Base-by-base conservation (phyloP, 768 basidiomycete genomes). In the Macrocybe gigantea region DNA sequence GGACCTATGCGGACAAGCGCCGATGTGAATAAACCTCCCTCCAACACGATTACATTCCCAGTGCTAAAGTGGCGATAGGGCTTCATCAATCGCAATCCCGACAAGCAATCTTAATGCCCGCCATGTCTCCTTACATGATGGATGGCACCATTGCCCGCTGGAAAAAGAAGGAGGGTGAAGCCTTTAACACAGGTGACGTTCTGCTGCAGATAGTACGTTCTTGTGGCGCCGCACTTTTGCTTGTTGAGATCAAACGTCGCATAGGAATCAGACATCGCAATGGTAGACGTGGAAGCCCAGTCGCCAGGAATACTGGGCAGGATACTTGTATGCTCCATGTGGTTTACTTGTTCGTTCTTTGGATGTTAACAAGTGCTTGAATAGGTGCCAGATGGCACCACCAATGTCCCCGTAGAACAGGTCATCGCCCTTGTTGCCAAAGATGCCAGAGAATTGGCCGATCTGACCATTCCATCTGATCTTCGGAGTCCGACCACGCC, bases 111-210 rank as follows among this genome's bases (percentile, higher is more conserved):
- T 57, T 70, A 54, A 92, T 93, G 88, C 90, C 91, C 32, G 86
- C 88, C 45, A 85, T 93, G 85, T 89, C 84, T 6, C 88, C 87
- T n/a, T 85, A 88, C 15, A 88, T 93, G 83, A 89, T 85, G 1
- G 83, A 88, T 61, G 90, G 89, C 30, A 88, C 83, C 0, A 83
- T 93, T 49, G 71, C 83, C 8, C 73, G 72, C 5, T 93, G 91
- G 88, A 88, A 83, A 66, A 82, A 83, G 67, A 74, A 72, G 49
- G 87, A 87, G 60, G 88, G 88, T 1, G 86, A 88, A 45, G 60
- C 78, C 2, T 92, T 88, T 56, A 58, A 65, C 8, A 70, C 79
- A 14, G 89, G 88, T 6, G 88, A 92, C 43, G 78, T 88, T 22
- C 63, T 92, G 46, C 72, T 91, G 33, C 82, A 90, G 66, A 85